phyloP scores from a whole-genome alignment of 1,139 yeast species.

The Geotrichum australiense region DNA sequence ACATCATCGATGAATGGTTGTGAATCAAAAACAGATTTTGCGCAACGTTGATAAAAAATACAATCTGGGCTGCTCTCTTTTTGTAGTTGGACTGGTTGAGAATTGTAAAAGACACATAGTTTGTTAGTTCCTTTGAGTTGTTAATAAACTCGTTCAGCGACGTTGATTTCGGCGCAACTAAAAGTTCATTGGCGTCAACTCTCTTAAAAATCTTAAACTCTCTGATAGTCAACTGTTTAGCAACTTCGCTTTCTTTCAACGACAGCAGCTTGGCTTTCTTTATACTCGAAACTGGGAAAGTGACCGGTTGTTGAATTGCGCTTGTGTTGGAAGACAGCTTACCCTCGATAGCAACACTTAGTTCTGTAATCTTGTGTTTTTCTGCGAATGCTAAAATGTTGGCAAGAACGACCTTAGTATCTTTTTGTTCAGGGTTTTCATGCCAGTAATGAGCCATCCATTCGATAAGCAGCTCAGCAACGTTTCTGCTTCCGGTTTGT shows the following conservation, averaged over 20 bases:
- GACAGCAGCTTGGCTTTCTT: constrained; percentile 36
- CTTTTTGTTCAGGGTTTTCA: constrained; percentile 23
- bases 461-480: constrained; percentile 47
- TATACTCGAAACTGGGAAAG: constrained; percentile 18
- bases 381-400: constrained; percentile 54
- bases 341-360: neutral
- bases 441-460: constrained; percentile 71
- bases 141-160: constrained; percentile 52
- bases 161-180: constrained; percentile 56
- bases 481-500: neutral
- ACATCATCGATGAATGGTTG: constrained; percentile 89
- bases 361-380: constrained; percentile 22
- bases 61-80: constrained; percentile 61
- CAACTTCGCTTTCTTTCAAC: constrained; percentile 67
- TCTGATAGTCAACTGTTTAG: constrained; percentile 71
- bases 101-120: constrained; percentile 74
- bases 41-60: constrained; percentile 74
- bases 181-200: constrained; percentile 65
- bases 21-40: constrained; percentile 68
- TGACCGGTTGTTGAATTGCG: neutral
- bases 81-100: constrained; percentile 54
- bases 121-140: constrained; percentile 75
- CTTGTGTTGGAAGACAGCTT: constrained; percentile 14
- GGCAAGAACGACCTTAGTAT: constrained; percentile 33
- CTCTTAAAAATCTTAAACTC: constrained; percentile 63